phyloP scores from a whole-genome alignment of 805 yeast genomes.

The Kodamaea leandrae region DNA sequence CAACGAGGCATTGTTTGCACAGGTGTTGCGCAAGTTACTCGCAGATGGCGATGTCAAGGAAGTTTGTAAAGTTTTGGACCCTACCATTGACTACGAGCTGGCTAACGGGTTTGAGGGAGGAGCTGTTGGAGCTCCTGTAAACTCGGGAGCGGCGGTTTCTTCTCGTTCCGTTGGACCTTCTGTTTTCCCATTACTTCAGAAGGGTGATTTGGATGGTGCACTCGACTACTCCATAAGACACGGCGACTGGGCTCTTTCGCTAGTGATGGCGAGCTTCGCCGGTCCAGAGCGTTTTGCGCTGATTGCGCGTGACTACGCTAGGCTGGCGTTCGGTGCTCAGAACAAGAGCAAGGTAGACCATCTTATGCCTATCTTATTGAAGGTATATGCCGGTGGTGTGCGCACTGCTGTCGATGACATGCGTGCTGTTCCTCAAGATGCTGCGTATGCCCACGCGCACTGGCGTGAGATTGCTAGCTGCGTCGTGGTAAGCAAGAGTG shows the following conservation, averaged over 20 bases:
- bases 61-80: slow-evolving; percentile 42
- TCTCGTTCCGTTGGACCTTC: slow-evolving; percentile 9
- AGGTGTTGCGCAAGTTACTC: slow-evolving; percentile 27
- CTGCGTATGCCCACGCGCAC: slow-evolving; percentile 48
- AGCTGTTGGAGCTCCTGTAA: too few relatives aligned
- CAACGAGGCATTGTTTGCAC: slow-evolving; percentile 31
- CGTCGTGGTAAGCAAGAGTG: slow-evolving; percentile 33
- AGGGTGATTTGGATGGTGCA: slow-evolving; percentile 69
- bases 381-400: slow-evolving; percentile 62
- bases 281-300: slow-evolving; percentile 60
- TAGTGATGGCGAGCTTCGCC: slow-evolving; percentile 63
- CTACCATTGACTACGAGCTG: slow-evolving; percentile 38
- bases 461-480: slow-evolving; percentile 50
- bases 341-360: slow-evolving; percentile 40
- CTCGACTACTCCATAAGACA: slow-evolving; percentile 57
- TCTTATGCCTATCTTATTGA: slow-evolving; percentile 55
- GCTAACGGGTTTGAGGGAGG: too few relatives aligned
- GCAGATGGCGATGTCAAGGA: slow-evolving; percentile 32
- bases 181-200: slow-evolving; percentile 42
- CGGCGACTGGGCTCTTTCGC: slow-evolving; percentile 74
- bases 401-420: slow-evolving; percentile 52
- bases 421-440: slow-evolving; percentile 37
- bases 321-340: slow-evolving; percentile 45
- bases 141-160: too few relatives aligned
- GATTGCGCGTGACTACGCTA: slow-evolving; percentile 56